Conservation (phyloP, 805 yeast genomes). For the Blastobotrys attinorum region DNA sequence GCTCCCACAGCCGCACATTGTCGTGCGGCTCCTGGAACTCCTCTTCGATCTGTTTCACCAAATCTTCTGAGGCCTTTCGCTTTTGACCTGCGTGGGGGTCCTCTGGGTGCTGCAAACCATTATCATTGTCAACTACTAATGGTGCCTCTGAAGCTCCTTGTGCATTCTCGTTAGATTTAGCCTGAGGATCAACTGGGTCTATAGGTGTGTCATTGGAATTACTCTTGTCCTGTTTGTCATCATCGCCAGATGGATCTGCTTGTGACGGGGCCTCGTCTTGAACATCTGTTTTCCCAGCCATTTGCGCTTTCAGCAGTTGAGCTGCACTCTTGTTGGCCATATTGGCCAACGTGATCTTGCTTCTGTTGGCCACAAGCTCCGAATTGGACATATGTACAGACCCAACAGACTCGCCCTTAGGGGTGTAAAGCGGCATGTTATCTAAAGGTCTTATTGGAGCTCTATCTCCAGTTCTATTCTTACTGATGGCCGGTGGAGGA, state of each 20-base stretch:
- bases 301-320: slow-evolving; percentile 42
- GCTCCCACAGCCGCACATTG: slow-evolving; percentile 66
- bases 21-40: slow-evolving; percentile 39
- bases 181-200: slow-evolving; percentile 9
- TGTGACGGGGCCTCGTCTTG: slow-evolving; percentile 2
- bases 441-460: slow-evolving; percentile 64
- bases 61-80: slow-evolving; percentile 7
- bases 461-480: slow-evolving; percentile 56
- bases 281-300: slow-evolving; percentile 8
- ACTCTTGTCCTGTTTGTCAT: background rate
- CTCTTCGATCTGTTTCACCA: slow-evolving; percentile 10
- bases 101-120: too few relatives aligned
- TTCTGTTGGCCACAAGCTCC: slow-evolving; percentile 60
- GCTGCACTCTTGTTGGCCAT: slow-evolving; percentile 66
- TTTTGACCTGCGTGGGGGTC: slow-evolving; percentile 14
- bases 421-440: slow-evolving; percentile 69
- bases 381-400: slow-evolving; percentile 56
- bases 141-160: too few relatives aligned
- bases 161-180: too few relatives aligned
- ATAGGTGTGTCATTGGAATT: slow-evolving; percentile 7
- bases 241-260: background rate
- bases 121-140: too few relatives aligned
- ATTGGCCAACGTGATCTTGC: slow-evolving; percentile 58
- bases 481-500: slow-evolving; percentile 12
- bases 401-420: slow-evolving; percentile 67